phyloP scores from a whole-genome alignment of 495 filamentous ascomycete species.

The Podospora sp. region DNA sequence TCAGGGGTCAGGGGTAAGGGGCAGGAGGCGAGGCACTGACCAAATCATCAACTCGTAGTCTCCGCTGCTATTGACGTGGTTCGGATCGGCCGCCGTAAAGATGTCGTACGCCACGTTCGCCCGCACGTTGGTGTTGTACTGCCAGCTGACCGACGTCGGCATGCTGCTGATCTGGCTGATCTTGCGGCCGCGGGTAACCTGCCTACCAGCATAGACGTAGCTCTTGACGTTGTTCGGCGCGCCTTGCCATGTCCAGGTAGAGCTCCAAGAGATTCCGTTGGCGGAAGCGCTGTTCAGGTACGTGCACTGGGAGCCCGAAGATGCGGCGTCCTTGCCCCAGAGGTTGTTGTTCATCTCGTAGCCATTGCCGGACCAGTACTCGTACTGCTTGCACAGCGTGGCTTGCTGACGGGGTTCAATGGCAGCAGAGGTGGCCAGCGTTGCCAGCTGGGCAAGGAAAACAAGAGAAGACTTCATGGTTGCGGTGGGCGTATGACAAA shows the following conservation, averaged over 20 bases:
- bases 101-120: slow-evolving; percentile 54
- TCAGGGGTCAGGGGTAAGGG: not conserved
- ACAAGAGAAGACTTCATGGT: not conserved
- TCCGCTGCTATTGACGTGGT: slow-evolving; percentile 48
- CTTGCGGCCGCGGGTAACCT: slow-evolving; percentile 36
- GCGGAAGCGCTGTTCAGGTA: slow-evolving; percentile 38
- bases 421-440: not conserved
- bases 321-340: slow-evolving; percentile 41
- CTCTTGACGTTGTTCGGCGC: slow-evolving; percentile 48
- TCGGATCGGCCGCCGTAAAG: slow-evolving; percentile 49
- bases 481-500: not conserved
- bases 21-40: slow-evolving; percentile 29
- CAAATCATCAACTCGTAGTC: slow-evolving; percentile 57
- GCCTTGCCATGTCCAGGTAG: slow-evolving; percentile 50
- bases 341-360: slow-evolving; percentile 54
- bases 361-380: slow-evolving; percentile 33
- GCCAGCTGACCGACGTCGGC: slow-evolving; percentile 44
- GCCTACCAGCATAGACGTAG: slow-evolving; percentile 43
- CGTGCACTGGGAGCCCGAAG: slow-evolving; percentile 48
- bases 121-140: slow-evolving; percentile 42
- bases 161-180: slow-evolving; percentile 43
- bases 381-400: slow-evolving; percentile 46
- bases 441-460: slow-evolving; percentile 2
- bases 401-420: slow-evolving; percentile 17
- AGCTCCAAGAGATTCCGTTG: slow-evolving; percentile 40